Evolutionary conservation across 148 eudicot species (phyloP).

Genomic region (Cornus florida): DNA sequence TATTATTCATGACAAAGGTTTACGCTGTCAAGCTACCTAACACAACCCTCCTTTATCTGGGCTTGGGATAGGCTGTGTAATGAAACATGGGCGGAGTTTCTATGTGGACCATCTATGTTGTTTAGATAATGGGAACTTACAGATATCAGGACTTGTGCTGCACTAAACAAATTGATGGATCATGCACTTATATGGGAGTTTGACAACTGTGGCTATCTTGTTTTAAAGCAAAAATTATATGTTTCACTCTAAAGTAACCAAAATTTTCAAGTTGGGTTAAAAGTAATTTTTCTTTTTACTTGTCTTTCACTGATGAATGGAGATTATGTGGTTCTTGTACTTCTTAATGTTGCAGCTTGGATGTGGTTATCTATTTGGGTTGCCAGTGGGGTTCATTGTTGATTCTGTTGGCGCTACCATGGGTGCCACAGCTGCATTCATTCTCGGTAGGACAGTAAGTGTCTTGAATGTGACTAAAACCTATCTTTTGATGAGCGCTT

Average conservation of each 20-base stretch:
- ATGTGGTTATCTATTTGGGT: conserved; percentile 90
- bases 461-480: conserved; percentile 2
- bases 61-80: no score
- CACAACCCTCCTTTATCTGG: no score
- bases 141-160: background rate
- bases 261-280: background rate
- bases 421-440: conserved; percentile 86
- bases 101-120: background rate
- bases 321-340: background rate
- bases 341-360: conserved; percentile 56
- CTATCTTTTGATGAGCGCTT: background rate
- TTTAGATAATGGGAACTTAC: background rate
- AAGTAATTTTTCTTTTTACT: background rate
- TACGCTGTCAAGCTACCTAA: no score
- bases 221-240: background rate
- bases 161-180: background rate
- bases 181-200: background rate
- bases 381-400: conserved; percentile 72
- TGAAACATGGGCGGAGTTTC: no score
- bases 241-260: background rate
- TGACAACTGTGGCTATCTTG: no score
- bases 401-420: conserved; percentile 83
- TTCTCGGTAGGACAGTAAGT: conserved; percentile 84
- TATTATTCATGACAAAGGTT: background rate
- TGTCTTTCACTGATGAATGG: background rate